Conservation (phyloP, 2,329 filamentous ascomycete genomes). For the Exophiala aquamarina region DNA sequence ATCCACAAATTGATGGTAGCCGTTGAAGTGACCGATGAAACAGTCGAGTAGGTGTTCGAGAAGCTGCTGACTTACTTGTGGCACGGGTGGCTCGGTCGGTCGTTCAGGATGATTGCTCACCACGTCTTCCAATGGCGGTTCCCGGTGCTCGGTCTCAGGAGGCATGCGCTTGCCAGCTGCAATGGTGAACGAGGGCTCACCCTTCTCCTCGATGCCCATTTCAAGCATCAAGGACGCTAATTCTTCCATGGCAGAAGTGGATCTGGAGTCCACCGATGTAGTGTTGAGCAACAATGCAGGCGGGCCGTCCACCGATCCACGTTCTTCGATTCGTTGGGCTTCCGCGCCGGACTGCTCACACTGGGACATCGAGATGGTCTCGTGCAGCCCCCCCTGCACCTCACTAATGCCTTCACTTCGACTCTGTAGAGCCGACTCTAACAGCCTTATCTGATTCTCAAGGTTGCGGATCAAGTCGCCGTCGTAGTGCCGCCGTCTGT, state of each 20-base stretch:
- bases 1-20: slow-evolving; percentile 1
- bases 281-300: too few relatives aligned
- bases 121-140: not conserved
- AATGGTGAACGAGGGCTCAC: slow-evolving; percentile 3
- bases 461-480: not conserved
- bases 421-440: slow-evolving; percentile 1
- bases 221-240: slow-evolving; percentile 1
- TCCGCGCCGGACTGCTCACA: not conserved
- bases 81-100: too few relatives aligned
- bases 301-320: too few relatives aligned
- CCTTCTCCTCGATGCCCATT: slow-evolving; percentile 4
- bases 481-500: not conserved
- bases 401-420: not conserved
- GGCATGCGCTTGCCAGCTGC: not conserved
- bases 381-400: not conserved
- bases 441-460: not conserved
- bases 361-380: not conserved
- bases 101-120: not conserved
- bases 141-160: not conserved
- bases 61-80: not conserved
- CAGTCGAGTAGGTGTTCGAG: not conserved
- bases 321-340: too few relatives aligned
- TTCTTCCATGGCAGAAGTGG: slow-evolving; percentile 1
- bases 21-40: slow-evolving; percentile 1
- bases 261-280: not conserved